phyloP scores from a whole-genome alignment of 495 filamentous ascomycete species.

The Trichoderma gamsii region DNA sequence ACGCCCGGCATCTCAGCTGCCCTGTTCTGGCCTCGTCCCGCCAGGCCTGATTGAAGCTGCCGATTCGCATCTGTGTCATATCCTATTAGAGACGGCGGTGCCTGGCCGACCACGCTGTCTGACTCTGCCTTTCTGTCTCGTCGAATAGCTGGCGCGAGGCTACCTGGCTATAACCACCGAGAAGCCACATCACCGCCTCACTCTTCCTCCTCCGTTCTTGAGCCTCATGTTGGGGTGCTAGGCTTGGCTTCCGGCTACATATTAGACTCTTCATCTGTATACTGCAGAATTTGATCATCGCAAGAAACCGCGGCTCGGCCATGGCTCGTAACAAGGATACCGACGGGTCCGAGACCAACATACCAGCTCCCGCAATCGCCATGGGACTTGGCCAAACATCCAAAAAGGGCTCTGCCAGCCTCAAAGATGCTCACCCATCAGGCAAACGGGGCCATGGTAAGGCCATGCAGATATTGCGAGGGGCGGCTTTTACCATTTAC shows the following conservation, averaged over 20 bases:
- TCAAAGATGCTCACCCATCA: slow-evolving; percentile 45
- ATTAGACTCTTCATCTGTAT: not conserved
- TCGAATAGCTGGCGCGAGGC: not conserved
- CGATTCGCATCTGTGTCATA: not conserved
- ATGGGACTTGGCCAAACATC: not conserved
- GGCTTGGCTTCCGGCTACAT: not conserved
- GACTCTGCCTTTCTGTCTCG: not conserved
- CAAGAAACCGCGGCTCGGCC: not conserved
- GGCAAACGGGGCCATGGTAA: slow-evolving; percentile 64
- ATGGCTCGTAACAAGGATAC: not conserved
- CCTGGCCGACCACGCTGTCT: not conserved
- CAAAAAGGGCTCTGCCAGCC: not conserved
- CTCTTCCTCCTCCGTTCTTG: not conserved
- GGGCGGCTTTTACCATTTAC: slow-evolving; percentile 58
- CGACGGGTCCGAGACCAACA: slow-evolving; percentile 8
- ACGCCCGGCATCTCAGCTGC: not conserved
- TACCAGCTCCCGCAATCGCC: not conserved
- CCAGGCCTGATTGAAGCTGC: not conserved
- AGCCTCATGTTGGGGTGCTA: not conserved
- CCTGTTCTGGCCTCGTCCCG: not conserved
- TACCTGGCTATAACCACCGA: not conserved
- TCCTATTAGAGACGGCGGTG: not conserved
- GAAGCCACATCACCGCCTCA: slow-evolving; percentile 8
- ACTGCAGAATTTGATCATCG: not conserved
- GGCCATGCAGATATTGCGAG: slow-evolving; percentile 57